Evolutionary conservation across 441 rosid species (phyloP).

Genomic region (Euphorbia celastroides): DNA sequence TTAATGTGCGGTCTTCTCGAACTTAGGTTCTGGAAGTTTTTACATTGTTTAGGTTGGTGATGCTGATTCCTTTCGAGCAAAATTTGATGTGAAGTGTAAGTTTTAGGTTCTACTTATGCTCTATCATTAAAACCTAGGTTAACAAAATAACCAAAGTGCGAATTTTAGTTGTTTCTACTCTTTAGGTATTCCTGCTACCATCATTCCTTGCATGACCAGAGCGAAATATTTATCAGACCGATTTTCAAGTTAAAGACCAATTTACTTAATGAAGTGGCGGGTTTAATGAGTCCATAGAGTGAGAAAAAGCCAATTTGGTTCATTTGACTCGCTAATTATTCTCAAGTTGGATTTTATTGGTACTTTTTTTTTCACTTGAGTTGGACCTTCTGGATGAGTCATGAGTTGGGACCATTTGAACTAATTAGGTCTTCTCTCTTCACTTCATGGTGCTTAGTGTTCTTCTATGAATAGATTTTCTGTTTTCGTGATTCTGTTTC

Average conservation of each 20-base stretch:
- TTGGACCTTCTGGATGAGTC: background rate
- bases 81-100: background rate
- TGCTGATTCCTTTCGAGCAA: background rate
- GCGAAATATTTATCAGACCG: background rate
- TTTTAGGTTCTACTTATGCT: background rate
- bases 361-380: background rate
- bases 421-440: background rate
- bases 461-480: background rate
- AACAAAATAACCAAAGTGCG: background rate
- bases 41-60: background rate
- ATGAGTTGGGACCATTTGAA: background rate
- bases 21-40: background rate
- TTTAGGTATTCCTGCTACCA: constrained; percentile 5
- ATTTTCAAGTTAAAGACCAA: background rate
- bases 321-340: background rate
- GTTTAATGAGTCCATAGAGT: too few relatives aligned
- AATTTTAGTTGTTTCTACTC: constrained; percentile 5
- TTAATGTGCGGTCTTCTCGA: background rate
- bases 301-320: background rate
- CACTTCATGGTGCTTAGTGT: background rate
- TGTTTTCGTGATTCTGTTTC: background rate
- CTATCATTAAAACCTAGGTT: background rate
- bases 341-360: background rate
- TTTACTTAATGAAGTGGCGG: background rate
- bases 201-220: background rate